Evolutionary conservation across 768 basidiomycete species (phyloP).

Genomic region (Hygrocybe punicea): DNA sequence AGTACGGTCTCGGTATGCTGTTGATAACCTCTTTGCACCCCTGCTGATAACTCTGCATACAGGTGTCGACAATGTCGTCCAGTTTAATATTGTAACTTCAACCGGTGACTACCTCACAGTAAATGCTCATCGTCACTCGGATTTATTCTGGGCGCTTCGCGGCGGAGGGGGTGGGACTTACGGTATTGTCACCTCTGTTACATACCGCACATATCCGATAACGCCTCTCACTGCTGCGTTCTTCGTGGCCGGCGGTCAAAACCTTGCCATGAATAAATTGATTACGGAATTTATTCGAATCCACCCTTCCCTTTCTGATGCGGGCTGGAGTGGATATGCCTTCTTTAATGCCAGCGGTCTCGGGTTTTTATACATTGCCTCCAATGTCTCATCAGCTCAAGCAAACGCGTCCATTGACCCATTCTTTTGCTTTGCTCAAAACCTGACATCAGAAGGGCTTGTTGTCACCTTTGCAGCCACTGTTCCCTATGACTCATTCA

Average conservation of each 20-base stretch:
- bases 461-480: constrained; percentile 3
- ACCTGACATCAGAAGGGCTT: constrained; percentile 21
- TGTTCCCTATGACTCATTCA: constrained; percentile 16
- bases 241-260: constrained; percentile 24
- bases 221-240: constrained; percentile 36
- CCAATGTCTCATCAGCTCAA: constrained; percentile 35
- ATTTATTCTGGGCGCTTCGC: constrained; percentile 54
- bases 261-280: constrained; percentile 33
- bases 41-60: neutral
- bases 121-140: constrained; percentile 40
- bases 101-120: constrained; percentile 38
- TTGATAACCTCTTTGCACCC: neutral
- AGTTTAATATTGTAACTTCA: constrained; percentile 45
- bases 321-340: constrained; percentile 45
- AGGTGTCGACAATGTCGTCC: constrained; percentile 48
- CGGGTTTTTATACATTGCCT: constrained; percentile 27
- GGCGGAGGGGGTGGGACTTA: constrained; percentile 51
- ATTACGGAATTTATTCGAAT: constrained; percentile 33
- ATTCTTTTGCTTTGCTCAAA: constrained; percentile 30
- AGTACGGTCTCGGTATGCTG: constrained; percentile 42
- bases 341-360: constrained; percentile 18
- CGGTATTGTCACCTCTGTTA: constrained; percentile 46
- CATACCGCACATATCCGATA: constrained; percentile 43
- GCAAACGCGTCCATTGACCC: constrained; percentile 34
- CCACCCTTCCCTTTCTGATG: constrained; percentile 38